Percentiles rank a stretch among this genome's conserved stretches.
phyloP scores from a whole-genome alignment of 305 asterid species.

The Fraxinus paxiana region DNA sequence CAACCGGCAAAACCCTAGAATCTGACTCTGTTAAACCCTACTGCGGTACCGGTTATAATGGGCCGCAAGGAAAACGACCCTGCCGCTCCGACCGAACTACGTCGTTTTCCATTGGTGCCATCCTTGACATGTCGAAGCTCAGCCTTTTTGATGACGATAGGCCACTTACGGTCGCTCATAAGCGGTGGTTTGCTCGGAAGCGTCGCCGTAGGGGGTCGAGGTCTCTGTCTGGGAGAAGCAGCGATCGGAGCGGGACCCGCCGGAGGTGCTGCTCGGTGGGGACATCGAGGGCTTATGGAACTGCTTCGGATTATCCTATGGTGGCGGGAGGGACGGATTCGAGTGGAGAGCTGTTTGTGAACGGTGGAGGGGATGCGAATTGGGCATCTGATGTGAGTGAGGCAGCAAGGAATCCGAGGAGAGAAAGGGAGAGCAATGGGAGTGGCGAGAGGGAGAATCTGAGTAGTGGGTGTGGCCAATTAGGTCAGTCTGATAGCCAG shows the following conservation, averaged over 20 bases:
- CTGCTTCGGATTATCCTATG: conserved; percentile 84
- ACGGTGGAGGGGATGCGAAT: conserved; percentile 63
- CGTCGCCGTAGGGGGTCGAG: conserved; percentile 80
- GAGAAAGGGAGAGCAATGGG: conserved; percentile 53
- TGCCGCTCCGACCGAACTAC: conserved; percentile 77
- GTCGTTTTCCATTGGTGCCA: conserved; percentile 63
- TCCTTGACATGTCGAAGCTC: conserved; percentile 79
- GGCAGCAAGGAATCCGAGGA: conserved; percentile 48
- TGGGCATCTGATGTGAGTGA: conserved; percentile 96
- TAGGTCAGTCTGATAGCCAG: conserved; percentile 51
- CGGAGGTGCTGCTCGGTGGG: conserved; percentile 70
- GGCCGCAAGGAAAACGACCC: conserved; percentile 62
- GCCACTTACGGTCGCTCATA: conserved; percentile 40
- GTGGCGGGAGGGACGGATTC: conserved; percentile 91
- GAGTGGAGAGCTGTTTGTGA: conserved; percentile 81
- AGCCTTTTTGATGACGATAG: conserved; percentile 70
- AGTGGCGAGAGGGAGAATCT: conserved; percentile 56
- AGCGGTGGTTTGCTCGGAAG: conserved; percentile 65
- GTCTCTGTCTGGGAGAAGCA: conserved; percentile 87
- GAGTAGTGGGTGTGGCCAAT: conserved; percentile 43
- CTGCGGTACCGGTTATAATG: conserved; percentile 15
- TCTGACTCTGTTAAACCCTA: conserved; percentile 48
- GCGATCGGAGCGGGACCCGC: conserved; percentile 65
- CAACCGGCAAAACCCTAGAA: conserved; percentile 35
- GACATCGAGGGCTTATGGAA: conserved; percentile 76